Evolutionary conservation across 2,329 filamentous ascomycete species (phyloP), one percentile per base, ranked within the genome.

Genomic region (Cryphonectria carpinicola): DNA sequence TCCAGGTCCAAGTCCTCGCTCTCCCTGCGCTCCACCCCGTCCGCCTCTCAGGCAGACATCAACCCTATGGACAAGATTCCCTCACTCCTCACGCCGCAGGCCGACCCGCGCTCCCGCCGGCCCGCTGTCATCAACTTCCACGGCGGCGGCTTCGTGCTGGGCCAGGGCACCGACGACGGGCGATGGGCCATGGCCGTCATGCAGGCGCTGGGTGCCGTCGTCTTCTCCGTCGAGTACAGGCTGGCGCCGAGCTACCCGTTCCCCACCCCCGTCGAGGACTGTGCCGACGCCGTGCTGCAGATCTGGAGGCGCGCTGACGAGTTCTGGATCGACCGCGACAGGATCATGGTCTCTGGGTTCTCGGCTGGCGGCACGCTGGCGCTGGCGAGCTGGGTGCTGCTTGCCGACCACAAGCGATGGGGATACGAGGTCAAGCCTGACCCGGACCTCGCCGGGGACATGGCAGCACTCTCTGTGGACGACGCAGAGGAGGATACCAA

Each of bases 151-250:
- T 92, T 90, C 80, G 87, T 89, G 8, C 79, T 91, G 43, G 90
- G 90, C 17, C 84, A 84, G 63, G 88, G 86, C 4, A 89, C 87
- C 4, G 88, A 92, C 76, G 90, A 92, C 76, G 86, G 88, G 19
- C 84, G 88, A 58, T 91, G 89, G 83, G 87, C 86, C 7, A 82
- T 85, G 4, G 81, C 84, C 49, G 85, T 90, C 4, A 79, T 86
- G 54, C 80, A 85, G 37, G 80, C 83, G 5, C 81, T 87, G 17
- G 84, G 87, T 67, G 88, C 86, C 39, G 82, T 92, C 32, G 85
- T 91, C 68, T 85, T 92, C 72, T 88, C 86, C 1, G 88, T 91
- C 74, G 89, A 91, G 75, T 92, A 93, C 77, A 86, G 90, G n/a
- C 84, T 92, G 2, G 89, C 90, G 0, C 90, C 90, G 0, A 86